phyloP scores from a whole-genome alignment of 768 basidiomycete genomes.

The Xerocomellus chrysenteron region DNA sequence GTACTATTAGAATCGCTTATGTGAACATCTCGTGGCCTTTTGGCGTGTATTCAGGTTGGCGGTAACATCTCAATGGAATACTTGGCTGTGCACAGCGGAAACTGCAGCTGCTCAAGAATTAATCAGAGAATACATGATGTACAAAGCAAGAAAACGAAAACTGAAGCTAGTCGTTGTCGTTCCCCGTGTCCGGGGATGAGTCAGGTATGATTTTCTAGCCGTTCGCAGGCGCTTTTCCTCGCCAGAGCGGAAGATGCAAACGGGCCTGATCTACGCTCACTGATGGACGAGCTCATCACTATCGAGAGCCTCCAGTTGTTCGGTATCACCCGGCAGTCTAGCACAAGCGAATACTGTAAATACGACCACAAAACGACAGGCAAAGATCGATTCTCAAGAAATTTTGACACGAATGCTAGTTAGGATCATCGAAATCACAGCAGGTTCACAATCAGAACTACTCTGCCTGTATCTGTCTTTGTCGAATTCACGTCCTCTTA shows the following conservation, averaged over 20 bases:
- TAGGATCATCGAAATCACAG: conserved; percentile 59
- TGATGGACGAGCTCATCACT: conserved; percentile 61
- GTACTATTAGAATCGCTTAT: too few species aligned
- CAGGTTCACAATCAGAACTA: conserved; percentile 55
- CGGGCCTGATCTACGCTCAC: conserved; percentile 55
- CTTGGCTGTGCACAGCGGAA: too few species aligned
- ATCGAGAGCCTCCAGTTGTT: conserved; percentile 65
- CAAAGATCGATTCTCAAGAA: conserved; percentile 65
- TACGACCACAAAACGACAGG: conserved; percentile 54
- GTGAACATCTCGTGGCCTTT: too few species aligned
- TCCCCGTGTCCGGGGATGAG: too few species aligned
- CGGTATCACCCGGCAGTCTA: conserved; percentile 62
- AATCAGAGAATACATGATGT: too few species aligned
- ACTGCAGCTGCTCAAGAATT: too few species aligned
- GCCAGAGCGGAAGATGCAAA: conserved; percentile 57
- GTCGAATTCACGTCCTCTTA: conserved; percentile 4
- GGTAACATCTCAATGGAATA: too few species aligned
- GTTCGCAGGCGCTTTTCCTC: conserved; percentile 67
- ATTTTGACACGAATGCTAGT: conserved; percentile 61
- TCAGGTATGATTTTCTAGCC: too few species aligned
- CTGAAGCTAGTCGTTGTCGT: too few species aligned
- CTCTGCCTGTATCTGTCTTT: neutral
- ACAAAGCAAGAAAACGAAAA: too few species aligned
- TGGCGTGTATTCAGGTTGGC: too few species aligned
- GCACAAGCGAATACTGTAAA: conserved; percentile 66